phyloP scores from a whole-genome alignment of 2,329 filamentous ascomycete genomes.

The Fusarium sp. region DNA sequence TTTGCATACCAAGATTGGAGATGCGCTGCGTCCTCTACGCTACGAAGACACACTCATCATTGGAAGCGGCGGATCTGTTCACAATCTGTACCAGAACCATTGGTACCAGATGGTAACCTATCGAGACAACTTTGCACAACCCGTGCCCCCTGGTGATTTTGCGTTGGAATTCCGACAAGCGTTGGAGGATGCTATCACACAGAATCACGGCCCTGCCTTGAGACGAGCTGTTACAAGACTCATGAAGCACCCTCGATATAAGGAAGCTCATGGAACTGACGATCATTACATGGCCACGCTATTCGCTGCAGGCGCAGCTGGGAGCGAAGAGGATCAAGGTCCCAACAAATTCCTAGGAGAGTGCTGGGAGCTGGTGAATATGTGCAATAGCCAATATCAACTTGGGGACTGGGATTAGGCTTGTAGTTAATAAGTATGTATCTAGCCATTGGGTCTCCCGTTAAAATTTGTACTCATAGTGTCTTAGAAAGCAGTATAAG shows the following conservation, averaged over 20 bases:
- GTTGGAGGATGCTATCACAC: conserved; percentile 70
- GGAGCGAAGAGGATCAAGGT: conserved; percentile 61
- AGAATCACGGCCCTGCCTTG: conserved; percentile 61
- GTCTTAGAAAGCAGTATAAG: too few relatives aligned
- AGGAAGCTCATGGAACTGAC: conserved; percentile 78
- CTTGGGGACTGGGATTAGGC: conserved; percentile 56
- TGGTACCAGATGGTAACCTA: conserved; percentile 73
- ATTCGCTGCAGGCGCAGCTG: conserved; percentile 74
- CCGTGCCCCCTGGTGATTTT: conserved; percentile 56
- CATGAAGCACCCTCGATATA: conserved; percentile 77
- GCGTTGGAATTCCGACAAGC: conserved; percentile 77
- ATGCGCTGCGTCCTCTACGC: conserved; percentile 22
- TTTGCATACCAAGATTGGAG: conserved; percentile 37
- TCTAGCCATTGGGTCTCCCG: too few relatives aligned
- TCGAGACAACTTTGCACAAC: conserved; percentile 7
- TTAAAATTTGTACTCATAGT: too few relatives aligned
- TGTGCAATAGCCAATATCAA: conserved; percentile 74
- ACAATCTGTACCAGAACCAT: conserved; percentile 78
- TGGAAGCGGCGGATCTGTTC: conserved; percentile 74
- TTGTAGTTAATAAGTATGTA: not conserved
- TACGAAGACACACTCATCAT: conserved; percentile 63
- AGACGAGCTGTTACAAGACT: conserved; percentile 70
- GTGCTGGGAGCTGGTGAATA: conserved; percentile 76
- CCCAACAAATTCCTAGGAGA: conserved; percentile 65
- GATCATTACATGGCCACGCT: conserved; percentile 78